Percentiles rank a stretch among this genome's conserved stretches.
Conservation (phyloP, 192 early-diverging fungal genomes). For the Gonapodya sp. region DNA sequence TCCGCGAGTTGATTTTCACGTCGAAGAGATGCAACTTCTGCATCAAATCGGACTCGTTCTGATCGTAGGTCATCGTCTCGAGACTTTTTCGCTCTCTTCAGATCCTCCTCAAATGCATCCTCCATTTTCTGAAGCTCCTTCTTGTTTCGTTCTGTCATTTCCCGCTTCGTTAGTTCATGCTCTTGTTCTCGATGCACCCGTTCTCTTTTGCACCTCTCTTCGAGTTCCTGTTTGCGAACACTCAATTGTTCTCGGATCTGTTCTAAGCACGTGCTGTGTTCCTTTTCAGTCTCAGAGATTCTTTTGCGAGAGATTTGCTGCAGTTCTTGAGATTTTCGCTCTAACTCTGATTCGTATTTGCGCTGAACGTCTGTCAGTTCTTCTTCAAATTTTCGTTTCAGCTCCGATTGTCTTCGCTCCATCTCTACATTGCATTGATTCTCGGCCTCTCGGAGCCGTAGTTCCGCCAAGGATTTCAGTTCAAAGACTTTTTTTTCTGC, state of each 20-base stretch:
- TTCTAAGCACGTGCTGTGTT: background rate
- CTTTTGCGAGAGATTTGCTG: background rate
- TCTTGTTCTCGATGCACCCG: background rate
- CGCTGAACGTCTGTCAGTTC: background rate
- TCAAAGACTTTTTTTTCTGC: background rate
- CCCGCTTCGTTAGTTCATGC: background rate
- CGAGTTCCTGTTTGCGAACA: background rate
- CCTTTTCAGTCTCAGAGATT: background rate
- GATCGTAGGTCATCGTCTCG: background rate
- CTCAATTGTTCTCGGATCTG: background rate
- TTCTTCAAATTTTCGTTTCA: background rate
- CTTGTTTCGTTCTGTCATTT: background rate
- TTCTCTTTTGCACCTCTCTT: background rate
- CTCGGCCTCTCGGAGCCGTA: background rate
- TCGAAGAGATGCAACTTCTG: background rate
- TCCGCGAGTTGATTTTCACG: background rate
- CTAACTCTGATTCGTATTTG: background rate
- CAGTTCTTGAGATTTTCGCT: background rate
- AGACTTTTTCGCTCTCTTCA: background rate
- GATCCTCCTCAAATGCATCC: background rate
- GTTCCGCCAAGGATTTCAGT: background rate
- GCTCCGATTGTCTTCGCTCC: background rate
- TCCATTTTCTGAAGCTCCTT: background rate
- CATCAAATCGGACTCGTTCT: background rate
- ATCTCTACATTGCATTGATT: background rate